Evolutionary conservation across 2,329 filamentous ascomycete species (phyloP).

Genomic region (Arthrobotrys sphaeroides): DNA sequence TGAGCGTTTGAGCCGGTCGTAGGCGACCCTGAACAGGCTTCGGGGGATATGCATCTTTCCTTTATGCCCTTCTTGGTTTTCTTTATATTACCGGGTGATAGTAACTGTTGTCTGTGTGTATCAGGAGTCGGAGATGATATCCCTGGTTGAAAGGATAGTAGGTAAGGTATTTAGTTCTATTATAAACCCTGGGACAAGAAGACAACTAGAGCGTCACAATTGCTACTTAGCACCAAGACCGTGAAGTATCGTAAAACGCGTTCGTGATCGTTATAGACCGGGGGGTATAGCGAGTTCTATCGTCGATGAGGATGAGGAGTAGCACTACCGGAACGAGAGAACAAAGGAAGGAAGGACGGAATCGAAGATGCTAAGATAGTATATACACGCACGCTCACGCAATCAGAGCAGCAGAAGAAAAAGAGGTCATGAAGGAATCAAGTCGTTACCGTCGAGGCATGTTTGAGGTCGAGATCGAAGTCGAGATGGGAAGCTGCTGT

Average conservation of each 20-base stretch:
- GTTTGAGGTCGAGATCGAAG: constrained; percentile 16
- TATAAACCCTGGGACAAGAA: background rate
- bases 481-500: constrained; percentile 23
- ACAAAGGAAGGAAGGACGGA: background rate
- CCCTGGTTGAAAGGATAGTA: too few species aligned
- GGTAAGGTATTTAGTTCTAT: too few species aligned
- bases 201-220: background rate
- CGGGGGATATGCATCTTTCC: constrained; percentile 99
- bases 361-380: constrained; percentile 11
- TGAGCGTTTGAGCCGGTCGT: constrained; percentile 88
- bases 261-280: background rate
- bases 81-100: too few species aligned
- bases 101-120: too few species aligned
- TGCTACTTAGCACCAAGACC: background rate
- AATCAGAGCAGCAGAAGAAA: background rate
- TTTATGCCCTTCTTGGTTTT: too few species aligned
- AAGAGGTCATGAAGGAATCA: constrained; percentile 26
- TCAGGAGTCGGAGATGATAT: too few species aligned
- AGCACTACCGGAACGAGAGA: background rate
- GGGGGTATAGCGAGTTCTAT: constrained; percentile 1
- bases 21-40: constrained; percentile 86
- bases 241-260: constrained; percentile 16
- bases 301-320: background rate
- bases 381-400: constrained; percentile 28
- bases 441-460: constrained; percentile 42